A percentile compares a stretch with the other conserved stretches of the same genome.
Evolutionary conservation across 768 basidiomycete species (phyloP).

Genomic region (Lanmaoa pseudosensibilis): DNA sequence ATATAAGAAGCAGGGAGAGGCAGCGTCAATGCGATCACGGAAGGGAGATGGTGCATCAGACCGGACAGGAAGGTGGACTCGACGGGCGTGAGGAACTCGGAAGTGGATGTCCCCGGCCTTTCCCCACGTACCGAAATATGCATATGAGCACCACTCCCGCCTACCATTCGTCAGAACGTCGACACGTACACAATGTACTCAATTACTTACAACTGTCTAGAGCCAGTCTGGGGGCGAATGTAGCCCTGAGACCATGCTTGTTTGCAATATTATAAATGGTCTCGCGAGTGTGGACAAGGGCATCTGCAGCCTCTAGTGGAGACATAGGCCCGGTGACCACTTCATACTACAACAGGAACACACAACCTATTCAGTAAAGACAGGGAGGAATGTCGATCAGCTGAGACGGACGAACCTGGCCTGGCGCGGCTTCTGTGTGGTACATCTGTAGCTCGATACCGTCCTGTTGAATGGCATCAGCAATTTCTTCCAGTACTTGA

Average conservation of each 20-base stretch:
- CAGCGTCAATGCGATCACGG: conserved; percentile 55
- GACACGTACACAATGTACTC: no score
- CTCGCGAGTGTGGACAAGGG: conserved; percentile 65
- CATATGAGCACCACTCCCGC: conserved; percentile 58
- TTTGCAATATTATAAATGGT: conserved; percentile 62
- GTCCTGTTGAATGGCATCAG: conserved; percentile 43
- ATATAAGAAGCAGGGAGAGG: conserved; percentile 62
- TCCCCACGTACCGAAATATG: conserved; percentile 61
- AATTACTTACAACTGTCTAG: conserved; percentile 35
- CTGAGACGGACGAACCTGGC: conserved; percentile 45
- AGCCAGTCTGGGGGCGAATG: conserved; percentile 60
- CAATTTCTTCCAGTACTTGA: conserved; percentile 57
- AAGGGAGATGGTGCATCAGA: conserved; percentile 56
- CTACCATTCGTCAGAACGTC: conserved; percentile 19
- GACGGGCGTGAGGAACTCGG: conserved; percentile 37
- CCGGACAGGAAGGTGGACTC: conserved; percentile 66
- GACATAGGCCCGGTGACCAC: conserved; percentile 65
- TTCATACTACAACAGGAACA: conserved; percentile 50
- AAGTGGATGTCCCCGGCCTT: conserved; percentile 3
- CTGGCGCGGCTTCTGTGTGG: conserved; percentile 69
- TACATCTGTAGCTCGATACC: conserved; percentile 67
- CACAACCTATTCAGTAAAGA: not conserved
- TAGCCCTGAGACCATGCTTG: conserved; percentile 64
- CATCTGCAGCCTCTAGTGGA: conserved; percentile 67
- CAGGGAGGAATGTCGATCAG: no score